A percentile compares a stretch with the other conserved stretches of the same genome.
These are phyloP conservation scores for Spirogloea muscicola DNA, from an alignment of 139 green algal species.

Conservation along the genomic window DNA sequence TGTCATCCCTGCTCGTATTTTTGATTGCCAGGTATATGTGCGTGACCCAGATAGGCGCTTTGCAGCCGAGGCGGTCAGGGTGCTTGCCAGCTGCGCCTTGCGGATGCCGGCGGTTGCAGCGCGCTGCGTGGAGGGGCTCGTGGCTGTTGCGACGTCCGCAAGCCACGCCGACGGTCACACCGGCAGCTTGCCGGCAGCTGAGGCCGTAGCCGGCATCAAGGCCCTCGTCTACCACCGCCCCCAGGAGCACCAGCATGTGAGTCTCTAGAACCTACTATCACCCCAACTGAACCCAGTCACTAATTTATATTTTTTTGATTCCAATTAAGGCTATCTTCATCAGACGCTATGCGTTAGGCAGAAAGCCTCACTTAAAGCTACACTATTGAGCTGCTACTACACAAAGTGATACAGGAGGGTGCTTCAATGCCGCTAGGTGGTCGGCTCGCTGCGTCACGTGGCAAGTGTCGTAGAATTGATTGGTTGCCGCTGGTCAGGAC, in stretches of 20 bases:
- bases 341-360: too few species aligned
- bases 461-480: background rate
- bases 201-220: constrained; percentile 2
- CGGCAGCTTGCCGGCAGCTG: background rate
- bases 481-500: background rate
- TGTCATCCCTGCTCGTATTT: background rate
- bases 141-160: constrained; percentile 5
- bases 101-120: constrained; percentile 14
- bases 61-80: constrained; percentile 6
- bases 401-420: background rate
- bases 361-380: too few species aligned
- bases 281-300: background rate
- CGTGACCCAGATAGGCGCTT: constrained; percentile 16
- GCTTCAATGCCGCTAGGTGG: background rate
- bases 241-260: constrained; percentile 5
- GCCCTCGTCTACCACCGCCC: background rate
- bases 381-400: too few species aligned
- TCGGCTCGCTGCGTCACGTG: background rate
- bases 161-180: background rate
- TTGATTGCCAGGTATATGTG: constrained; percentile 17
- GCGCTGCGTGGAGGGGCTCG: constrained; percentile 8
- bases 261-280: background rate
- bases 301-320: background rate
- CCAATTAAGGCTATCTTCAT: too few species aligned
- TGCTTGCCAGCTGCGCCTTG: background rate